Evolutionary conservation across 352 stramenopile species (phyloP).

Genomic region (Phytophthora melonis): DNA sequence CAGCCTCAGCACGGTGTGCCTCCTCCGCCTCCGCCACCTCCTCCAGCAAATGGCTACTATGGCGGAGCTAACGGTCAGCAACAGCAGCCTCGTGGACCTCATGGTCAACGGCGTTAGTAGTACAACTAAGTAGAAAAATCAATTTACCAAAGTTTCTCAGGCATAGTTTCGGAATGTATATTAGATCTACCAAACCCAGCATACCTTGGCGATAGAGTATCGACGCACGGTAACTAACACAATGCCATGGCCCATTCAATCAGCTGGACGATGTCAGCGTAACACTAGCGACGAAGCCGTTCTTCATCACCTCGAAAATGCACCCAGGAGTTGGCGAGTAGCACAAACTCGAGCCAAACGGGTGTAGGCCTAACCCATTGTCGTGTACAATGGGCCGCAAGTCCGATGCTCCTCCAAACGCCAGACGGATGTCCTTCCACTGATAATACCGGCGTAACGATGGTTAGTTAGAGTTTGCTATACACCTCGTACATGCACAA

Average conservation of each 20-base stretch:
- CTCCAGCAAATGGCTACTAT: constrained; percentile 23
- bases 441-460: constrained; percentile 25
- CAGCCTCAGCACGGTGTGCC: constrained; percentile 20
- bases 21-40: constrained; percentile 24
- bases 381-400: constrained; percentile 81
- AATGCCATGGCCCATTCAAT: background rate
- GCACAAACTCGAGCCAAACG: constrained; percentile 82
- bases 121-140: constrained; percentile 13
- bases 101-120: constrained; percentile 43
- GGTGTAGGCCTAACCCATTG: constrained; percentile 77
- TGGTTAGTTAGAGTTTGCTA: background rate
- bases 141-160: constrained; percentile 22
- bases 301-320: constrained; percentile 89
- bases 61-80: constrained; percentile 29
- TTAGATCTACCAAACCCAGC: constrained; percentile 29
- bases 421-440: constrained; percentile 76
- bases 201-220: constrained; percentile 15
- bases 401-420: constrained; percentile 58
- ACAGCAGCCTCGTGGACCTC: constrained; percentile 40
- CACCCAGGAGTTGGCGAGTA: constrained; percentile 79
- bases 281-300: constrained; percentile 77
- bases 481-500: background rate
- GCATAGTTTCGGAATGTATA: constrained; percentile 44
- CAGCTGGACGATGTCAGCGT: constrained; percentile 53
- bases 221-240: background rate